A percentile compares a stretch with the other conserved stretches of the same genome.
Evolutionary conservation across 805 yeast genomes (phyloP).

Genomic region (Lipomyces lipofer): DNA sequence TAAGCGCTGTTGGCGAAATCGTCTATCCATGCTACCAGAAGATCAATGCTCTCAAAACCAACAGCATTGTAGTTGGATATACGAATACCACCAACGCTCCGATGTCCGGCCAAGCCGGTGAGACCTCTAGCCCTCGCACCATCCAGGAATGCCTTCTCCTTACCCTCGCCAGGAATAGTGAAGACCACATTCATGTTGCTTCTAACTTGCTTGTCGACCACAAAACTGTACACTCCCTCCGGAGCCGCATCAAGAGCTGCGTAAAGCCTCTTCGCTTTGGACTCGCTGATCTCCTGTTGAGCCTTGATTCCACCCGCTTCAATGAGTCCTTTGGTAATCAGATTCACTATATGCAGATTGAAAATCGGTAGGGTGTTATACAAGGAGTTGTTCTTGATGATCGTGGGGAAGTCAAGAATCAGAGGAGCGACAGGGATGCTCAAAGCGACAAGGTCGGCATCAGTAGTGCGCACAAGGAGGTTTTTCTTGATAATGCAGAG

Average conservation of each 20-base stretch:
- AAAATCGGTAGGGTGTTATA: conserved; percentile 96
- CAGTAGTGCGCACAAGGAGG: conserved; percentile 61
- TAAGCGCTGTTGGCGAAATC: conserved; percentile 52
- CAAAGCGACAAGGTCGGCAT: conserved; percentile 56
- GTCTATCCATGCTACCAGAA: conserved; percentile 56
- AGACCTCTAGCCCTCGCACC: conserved; percentile 62
- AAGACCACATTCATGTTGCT: conserved; percentile 94
- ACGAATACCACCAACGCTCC: conserved; percentile 97
- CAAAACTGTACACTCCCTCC: conserved; percentile 56
- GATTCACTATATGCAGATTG: conserved; percentile 79
- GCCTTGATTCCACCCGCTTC: conserved; percentile 68
- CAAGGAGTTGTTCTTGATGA: conserved; percentile 84
- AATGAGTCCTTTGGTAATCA: conserved; percentile 67
- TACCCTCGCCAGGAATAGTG: conserved; percentile 61
- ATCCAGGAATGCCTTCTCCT: conserved; percentile 66
- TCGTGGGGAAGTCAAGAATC: conserved; percentile 83
- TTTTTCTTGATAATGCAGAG: conserved; percentile 85
- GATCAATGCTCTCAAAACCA: conserved; percentile 56
- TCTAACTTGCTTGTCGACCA: conserved; percentile 65
- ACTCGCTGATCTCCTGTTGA: conserved; percentile 58
- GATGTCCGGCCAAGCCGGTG: conserved; percentile 88
- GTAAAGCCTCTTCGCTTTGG: conserved; percentile 68
- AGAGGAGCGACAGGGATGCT: conserved; percentile 83
- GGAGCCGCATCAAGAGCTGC: conserved; percentile 64
- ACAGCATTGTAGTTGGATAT: conserved; percentile 89